Base-by-base conservation (phyloP, 108 stramenopile species). In the Licmophora abbreviata region DNA sequence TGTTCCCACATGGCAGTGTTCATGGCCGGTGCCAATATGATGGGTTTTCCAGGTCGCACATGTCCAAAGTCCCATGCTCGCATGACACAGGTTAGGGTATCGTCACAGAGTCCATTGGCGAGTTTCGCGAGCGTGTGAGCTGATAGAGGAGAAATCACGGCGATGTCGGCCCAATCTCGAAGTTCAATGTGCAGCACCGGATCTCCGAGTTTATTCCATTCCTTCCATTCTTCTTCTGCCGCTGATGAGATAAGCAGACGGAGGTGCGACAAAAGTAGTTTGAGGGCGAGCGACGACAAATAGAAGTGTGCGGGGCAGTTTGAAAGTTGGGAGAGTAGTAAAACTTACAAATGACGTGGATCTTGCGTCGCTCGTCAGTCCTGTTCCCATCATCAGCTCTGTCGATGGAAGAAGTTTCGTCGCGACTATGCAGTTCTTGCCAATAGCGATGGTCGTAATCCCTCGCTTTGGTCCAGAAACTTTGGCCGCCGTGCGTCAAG, bases 1-100 rank as follows among this genome's bases (percentile, higher is more conserved):
- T 95, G 89, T 21, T 88, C 68, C 88, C 86, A 95, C 94, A 95
- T 95, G 51, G 71, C 72, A 10, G 94, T 93, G 64, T 95, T 95
- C 94, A 95, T 95, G 27, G 94, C 94, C 7, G 94, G 94, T 22
- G 88, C 88, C 36, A 95, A 42, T 12, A 93, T 29, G n/a, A 92
- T 12, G 11, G 94, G 94, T 55, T 92, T 93, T 18, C 63, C 57
- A 9, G 51, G 59, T 26, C 58, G 45, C 23, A 64, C 44, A 22
- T 76, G 62, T 24, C 72, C 77, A 52, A 76, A 81, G 58, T 93
- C 90, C 94, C 94, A 95, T 21, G 94, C 94, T 25, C 94, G 81
- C 4, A 77, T 44, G 21, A 81, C 69, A 54, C 85, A 88, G 2
- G 82, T 73, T 36, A 92, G 52, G 11, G 88, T 77, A 75, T 95